Evolutionary conservation across 2,329 filamentous ascomycete species (phyloP), one percentile per base, ranked within the genome.

Genomic region (Xylariomycetidae sp.): DNA sequence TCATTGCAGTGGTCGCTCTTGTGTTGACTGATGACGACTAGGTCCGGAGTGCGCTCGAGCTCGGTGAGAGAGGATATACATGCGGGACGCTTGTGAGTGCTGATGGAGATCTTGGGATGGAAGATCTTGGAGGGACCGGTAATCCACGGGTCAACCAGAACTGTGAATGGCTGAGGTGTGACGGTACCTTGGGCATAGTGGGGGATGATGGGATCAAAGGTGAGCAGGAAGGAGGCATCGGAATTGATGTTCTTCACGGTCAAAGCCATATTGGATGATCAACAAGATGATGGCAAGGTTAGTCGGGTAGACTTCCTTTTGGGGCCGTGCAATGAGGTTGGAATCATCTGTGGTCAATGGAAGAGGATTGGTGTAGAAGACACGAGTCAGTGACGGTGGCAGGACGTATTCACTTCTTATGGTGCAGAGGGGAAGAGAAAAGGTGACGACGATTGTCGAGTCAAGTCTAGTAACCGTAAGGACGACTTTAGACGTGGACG

Each of bases 111-210:
- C 49, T 67, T 70, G 17, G 73, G 65, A 48, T 77, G 76, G 47
- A 76, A 67, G 41, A 81, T 72, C 33, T 72, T 74, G 9, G 77
- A 77, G 4, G 72, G 62, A 0, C 79, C 78, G 9, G 67, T 64
- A 19, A 86, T 67, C 78, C 82, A 87, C 4, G 85, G 84, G 53
- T 89, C 83, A 31, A 88, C 59, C 25, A 88, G 68, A 33, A 88
- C 72, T 12, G 73, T 78, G 56, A 82, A 87, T 4, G 72, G 68
- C 31, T 64, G 64, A 10, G 67, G 64, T 18, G 62, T 61, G 32
- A 53, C 32, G 16, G 38, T 16, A 35, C 47, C 38, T 31, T 58
- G 57, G 14, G 57, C 46, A 27, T 57, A 46, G 35, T 66, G 54
- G 30, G 66, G 59, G n/a, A 64, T 59, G 17, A 71, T 59, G 19